Evolutionary conservation across 73 alveolate genomes (phyloP), one percentile per base, ranked within the genome.

Genomic region (Paramecium bursaria): DNA sequence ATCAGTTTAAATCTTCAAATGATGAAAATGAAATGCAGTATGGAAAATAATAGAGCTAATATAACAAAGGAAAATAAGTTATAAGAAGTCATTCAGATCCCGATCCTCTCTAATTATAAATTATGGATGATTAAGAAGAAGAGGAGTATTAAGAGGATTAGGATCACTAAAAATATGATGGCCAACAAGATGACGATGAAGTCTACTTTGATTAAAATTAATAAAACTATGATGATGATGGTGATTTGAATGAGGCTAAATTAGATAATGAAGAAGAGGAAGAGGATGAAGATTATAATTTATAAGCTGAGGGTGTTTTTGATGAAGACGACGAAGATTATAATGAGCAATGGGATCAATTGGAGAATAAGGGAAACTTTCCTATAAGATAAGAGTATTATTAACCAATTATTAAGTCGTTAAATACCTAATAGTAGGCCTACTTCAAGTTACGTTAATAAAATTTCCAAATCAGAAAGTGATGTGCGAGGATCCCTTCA

Each of bases 1-100:
- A 67, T 19, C 42, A 42, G 5, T 39, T 39, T 2, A 25, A 25
- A 1, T 35, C 33, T n/a, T 53, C 33, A 67, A 14, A 21, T 11
- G 82, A 57, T 0, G 39, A 21, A 39, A 27, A 67, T 7, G 31
- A 0, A n/a, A 57, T 30, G 33, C 49, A 39, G 11, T 5, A 11
- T 39, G 5, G 22, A 30, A 67, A 67, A 21, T 33, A 53, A 35
- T 35, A 21, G 17, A 21, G 44, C 15, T 42, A 67, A 67, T 67
- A 67, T 67, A 15, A 39, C 1, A 67, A 39, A 15, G 44, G 44
- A 15, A 47, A 57, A 2, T 53, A 57, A 35, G 4, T 67, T 11
- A 57, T 67, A 14, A 67, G 82, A 39, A 67, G 82, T 17, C 82
- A 67, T 67, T 67, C 82, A 17, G 82, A 67, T 67, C 82, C 82